phyloP scores from a whole-genome alignment of 1,284 basidiomycete genomes.

The Irpex lacteus region DNA sequence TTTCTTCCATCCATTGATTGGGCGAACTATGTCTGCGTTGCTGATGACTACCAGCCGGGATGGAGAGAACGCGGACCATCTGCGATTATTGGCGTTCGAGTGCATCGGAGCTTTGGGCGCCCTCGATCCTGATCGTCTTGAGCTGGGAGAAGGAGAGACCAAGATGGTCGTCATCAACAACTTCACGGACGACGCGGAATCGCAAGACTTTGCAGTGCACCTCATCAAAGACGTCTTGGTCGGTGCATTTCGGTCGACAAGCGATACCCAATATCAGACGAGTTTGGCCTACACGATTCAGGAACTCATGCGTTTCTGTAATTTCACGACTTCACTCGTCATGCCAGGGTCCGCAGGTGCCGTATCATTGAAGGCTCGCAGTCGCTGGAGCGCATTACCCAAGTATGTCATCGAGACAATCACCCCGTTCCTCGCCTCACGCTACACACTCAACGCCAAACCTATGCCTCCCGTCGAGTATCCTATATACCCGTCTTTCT shows the following conservation, averaged over 20 bases:
- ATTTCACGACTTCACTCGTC: slow-evolving; percentile 76
- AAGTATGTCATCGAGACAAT: slow-evolving; percentile 88
- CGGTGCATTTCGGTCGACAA: slow-evolving; percentile 90
- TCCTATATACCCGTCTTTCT: slow-evolving; percentile 77
- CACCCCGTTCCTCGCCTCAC: slow-evolving; percentile 81
- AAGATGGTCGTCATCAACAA: slow-evolving; percentile 80
- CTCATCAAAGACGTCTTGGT: slow-evolving; percentile 88
- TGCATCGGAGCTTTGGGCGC: slow-evolving; percentile 95
- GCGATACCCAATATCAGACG: slow-evolving; percentile 90
- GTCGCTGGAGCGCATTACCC: slow-evolving; percentile 77
- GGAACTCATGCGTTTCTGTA: slow-evolving; percentile 86
- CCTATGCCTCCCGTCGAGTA: slow-evolving; percentile 39
- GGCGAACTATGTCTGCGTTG: slow-evolving; percentile 68
- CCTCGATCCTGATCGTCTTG: slow-evolving; percentile 93
- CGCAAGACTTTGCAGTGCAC: slow-evolving; percentile 80
- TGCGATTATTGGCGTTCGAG: slow-evolving; percentile 78
- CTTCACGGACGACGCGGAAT: slow-evolving; percentile 81
- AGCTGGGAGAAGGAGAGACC: slow-evolving; percentile 58
- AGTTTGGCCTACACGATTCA: slow-evolving; percentile 93
- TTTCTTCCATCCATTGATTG: slow-evolving; percentile 79
- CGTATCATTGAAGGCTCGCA: slow-evolving; percentile 63
- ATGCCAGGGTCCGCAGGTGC: slow-evolving; percentile 46
- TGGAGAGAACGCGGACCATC: slow-evolving; percentile 67
- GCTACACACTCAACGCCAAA: slow-evolving; percentile 53
- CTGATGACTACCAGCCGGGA: slow-evolving; percentile 77